Conservation (phyloP, 2,329 filamentous ascomycete species). For the Rutstroemia sp. region DNA sequence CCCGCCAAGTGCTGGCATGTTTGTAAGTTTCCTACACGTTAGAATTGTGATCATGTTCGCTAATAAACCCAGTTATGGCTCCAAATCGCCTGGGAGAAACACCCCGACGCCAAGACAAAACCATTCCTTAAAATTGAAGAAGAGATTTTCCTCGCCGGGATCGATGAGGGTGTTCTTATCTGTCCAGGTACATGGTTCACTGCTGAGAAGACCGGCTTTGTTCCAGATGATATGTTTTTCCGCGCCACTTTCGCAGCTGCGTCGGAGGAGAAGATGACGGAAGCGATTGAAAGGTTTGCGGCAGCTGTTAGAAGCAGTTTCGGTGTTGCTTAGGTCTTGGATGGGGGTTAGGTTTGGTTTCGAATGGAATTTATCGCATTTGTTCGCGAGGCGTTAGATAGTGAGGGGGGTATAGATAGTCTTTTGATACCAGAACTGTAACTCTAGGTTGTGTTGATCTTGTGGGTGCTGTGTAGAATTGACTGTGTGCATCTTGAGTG, state of each 20-base stretch:
- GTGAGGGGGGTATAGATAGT: no score
- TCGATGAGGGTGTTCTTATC: slow-evolving; percentile 71
- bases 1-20: slow-evolving; percentile 85
- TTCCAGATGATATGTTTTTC: slow-evolving; percentile 59
- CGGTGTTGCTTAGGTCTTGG: slow-evolving; percentile 19
- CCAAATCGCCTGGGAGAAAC: slow-evolving; percentile 55
- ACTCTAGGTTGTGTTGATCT: no score
- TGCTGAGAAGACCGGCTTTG: slow-evolving; percentile 54
- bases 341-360: no score
- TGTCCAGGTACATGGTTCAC: slow-evolving; percentile 89
- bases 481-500: no score
- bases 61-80: slow-evolving; percentile 57
- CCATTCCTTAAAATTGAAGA: slow-evolving; percentile 67
- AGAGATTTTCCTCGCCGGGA: slow-evolving; percentile 71
- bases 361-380: no score
- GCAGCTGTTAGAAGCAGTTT: slow-evolving; percentile 61
- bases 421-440: no score
- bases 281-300: slow-evolving; percentile 70
- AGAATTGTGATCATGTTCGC: background rate
- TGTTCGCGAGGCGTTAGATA: no score
- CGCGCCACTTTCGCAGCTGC: slow-evolving; percentile 85
- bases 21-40: no score
- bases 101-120: slow-evolving; percentile 50
- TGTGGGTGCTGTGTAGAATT: no score
- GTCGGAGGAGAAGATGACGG: slow-evolving; percentile 58